Evolutionary conservation across 106 monocot species (phyloP), one percentile per base, ranked within the genome.

Genomic region (Dactylorhiza incarnata): DNA sequence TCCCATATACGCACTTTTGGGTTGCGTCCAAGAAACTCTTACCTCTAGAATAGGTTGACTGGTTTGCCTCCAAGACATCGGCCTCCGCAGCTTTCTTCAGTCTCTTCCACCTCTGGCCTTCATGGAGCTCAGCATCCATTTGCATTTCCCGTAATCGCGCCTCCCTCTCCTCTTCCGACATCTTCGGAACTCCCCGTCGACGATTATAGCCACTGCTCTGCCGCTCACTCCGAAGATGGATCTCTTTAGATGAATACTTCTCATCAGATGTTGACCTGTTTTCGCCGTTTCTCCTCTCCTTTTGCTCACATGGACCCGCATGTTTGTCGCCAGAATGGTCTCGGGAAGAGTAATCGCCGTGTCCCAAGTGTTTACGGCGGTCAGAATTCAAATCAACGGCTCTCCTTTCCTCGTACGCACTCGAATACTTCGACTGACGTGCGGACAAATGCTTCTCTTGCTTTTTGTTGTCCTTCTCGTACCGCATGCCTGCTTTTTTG

Each of bases 51-150:
- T 51, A 53, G 15, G 48, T 76, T 10, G 87, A 83, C 49, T 73
- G 76, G 17, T 71, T 61, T 7, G 84, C 90, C 77, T 97, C 96
- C 24, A 58, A 78, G 8, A 82, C 85, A 81, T 97, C 96, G 53
- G 59, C 79, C 11, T 93, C 93, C 2, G 88, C 87, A 10, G 91
- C 96, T 61, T 69, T 86, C 81, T 89, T 97, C 70, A 97, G 68
- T 43, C 96, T 82, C 74, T 85, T 97, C 91, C 84, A 87, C 74
- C 96, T 91, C 81, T 97, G 93, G 61, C 93, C 96, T 76, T 97
- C 96, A 51, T 97, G 93, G 20, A 93, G 76, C 74, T 97, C 96
- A 9, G 96, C 96, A 76, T 97, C 80, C 45, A 80, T 9, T 77
- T 97, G 91, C 96, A 97, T 97, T 72, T 97, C 92, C 17, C 81